These are phyloP conservation scores for Orbilia javanica DNA, from an alignment of 2,329 filamentous ascomycete genomes.

Conservation along the genomic window DNA sequence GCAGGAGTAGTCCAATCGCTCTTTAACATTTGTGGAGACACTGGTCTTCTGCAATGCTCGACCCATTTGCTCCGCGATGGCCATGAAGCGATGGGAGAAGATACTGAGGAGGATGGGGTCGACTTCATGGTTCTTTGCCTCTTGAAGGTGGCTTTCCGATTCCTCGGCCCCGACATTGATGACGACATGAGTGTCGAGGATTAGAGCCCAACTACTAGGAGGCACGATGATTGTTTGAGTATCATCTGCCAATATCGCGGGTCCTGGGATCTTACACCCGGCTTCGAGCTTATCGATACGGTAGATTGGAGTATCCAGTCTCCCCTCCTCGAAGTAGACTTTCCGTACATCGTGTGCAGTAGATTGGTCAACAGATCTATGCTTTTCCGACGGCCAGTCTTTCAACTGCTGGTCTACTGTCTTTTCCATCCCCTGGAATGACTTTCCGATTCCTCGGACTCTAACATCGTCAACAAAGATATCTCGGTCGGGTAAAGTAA, in stretches of 20 bases:
- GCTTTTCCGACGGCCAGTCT: conserved; percentile 72
- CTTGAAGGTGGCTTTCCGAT: conserved; percentile 51
- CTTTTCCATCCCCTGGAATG: conserved; percentile 81
- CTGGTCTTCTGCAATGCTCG: conserved; percentile 82
- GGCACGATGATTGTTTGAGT: conserved; percentile 94
- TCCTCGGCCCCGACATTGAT: conserved; percentile 78
- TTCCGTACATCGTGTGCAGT: conserved; percentile 74
- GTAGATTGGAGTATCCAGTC: conserved; percentile 83
- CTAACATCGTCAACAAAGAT: conserved; percentile 92
- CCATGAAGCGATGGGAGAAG: conserved; percentile 86
- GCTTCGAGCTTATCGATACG: conserved; percentile 80
- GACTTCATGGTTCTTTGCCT: conserved; percentile 66
- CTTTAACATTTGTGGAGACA: conserved; percentile 84
- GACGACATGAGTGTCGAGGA: conserved; percentile 88
- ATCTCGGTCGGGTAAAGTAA: conserved; percentile 85
- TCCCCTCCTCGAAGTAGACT: conserved; percentile 87
- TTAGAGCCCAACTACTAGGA: conserved; percentile 79
- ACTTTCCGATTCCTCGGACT: conserved; percentile 88
- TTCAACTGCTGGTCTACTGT: conserved; percentile 87
- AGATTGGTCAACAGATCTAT: conserved; percentile 66
- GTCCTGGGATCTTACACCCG: conserved; percentile 80
- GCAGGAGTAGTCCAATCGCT: conserved; percentile 85
- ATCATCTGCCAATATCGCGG: conserved; percentile 86
- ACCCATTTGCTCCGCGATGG: conserved; percentile 87
- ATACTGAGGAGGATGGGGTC: conserved; percentile 83